Conservation (phyloP, 371 early-diverging fungal species). For the Apophysomyces ossiformis region DNA sequence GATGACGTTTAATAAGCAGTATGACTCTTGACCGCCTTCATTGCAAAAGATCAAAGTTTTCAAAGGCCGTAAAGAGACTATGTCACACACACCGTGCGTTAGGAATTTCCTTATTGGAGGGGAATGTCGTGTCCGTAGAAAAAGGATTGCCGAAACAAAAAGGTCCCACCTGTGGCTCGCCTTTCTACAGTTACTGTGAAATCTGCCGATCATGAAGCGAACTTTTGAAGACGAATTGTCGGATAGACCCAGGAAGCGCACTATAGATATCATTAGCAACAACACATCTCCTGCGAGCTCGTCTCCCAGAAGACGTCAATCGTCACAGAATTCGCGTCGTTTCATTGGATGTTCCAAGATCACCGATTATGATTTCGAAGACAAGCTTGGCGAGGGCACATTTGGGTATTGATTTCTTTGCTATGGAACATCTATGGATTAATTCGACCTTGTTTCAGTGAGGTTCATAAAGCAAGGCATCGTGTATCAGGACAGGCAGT, state of each 20-base stretch:
- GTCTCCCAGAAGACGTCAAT: constrained; percentile 14
- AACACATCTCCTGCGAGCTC: constrained; percentile 1
- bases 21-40: no score
- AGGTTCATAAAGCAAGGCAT: constrained; percentile 87
- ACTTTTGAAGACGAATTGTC: constrained; percentile 3
- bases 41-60: no score
- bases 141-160: no score
- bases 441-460: constrained; percentile 44
- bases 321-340: constrained; percentile 16
- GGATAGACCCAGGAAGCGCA: constrained; percentile 3
- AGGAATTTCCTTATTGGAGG: no score
- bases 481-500: constrained; percentile 74
- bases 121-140: no score
- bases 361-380: constrained; percentile 70
- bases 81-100: no score
- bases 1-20: no score
- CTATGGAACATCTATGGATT: neutral
- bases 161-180: no score
- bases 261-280: neutral
- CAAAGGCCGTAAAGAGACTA: no score
- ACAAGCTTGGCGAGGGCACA: constrained; percentile 94
- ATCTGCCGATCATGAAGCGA: neutral
- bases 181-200: no score
- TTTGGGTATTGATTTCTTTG: constrained; percentile 74
- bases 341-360: constrained; percentile 71